These are phyloP conservation scores for Candida vaughaniae DNA, from an alignment of 805 yeast species.

Conservation along the genomic window DNA sequence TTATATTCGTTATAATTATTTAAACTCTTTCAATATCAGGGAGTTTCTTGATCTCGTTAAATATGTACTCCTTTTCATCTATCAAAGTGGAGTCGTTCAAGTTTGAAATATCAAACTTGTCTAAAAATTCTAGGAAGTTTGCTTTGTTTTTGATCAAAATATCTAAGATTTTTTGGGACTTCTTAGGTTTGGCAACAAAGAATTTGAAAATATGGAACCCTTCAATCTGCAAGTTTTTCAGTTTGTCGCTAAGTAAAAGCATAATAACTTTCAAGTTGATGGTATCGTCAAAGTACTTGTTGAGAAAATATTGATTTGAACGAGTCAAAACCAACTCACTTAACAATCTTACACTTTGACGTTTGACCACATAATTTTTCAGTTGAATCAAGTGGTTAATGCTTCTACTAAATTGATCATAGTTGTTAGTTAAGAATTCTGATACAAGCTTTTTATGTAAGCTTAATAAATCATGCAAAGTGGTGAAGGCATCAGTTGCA, in stretches of 20 bases:
- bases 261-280: slow-evolving; percentile 83
- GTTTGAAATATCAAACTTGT: slow-evolving; percentile 59
- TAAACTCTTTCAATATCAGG: slow-evolving; percentile 53
- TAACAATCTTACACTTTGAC: slow-evolving; percentile 81
- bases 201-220: slow-evolving; percentile 93
- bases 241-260: slow-evolving; percentile 83
- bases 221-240: slow-evolving; percentile 84
- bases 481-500: slow-evolving; percentile 85
- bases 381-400: slow-evolving; percentile 73
- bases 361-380: slow-evolving; percentile 84
- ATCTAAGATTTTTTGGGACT: slow-evolving; percentile 75
- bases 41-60: slow-evolving; percentile 67
- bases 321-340: slow-evolving; percentile 70
- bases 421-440: slow-evolving; percentile 63
- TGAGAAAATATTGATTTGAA: slow-evolving; percentile 70
- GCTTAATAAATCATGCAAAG: slow-evolving; percentile 68
- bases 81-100: slow-evolving; percentile 65
- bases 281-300: slow-evolving; percentile 73
- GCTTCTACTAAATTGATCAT: slow-evolving; percentile 54
- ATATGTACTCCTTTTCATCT: slow-evolving; percentile 80
- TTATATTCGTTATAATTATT: neutral
- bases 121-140: slow-evolving; percentile 68
- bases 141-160: slow-evolving; percentile 81
- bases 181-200: slow-evolving; percentile 94
- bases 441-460: slow-evolving; percentile 66